A percentile compares a stretch with the other conserved stretches of the same genome.
Conservation (phyloP, 192 early-diverging fungal genomes). For the Rhizophagus sp. region DNA sequence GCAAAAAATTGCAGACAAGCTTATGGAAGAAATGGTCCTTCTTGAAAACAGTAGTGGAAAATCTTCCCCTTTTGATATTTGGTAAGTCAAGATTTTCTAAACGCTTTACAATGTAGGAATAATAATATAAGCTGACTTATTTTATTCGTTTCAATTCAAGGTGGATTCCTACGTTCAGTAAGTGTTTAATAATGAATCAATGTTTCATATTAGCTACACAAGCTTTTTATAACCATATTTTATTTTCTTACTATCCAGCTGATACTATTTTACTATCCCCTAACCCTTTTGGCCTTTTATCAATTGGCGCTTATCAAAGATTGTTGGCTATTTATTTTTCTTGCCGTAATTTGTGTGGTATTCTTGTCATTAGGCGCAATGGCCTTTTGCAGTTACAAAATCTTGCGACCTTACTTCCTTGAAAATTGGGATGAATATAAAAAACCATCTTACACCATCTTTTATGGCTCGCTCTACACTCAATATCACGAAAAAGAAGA, state of each 20-base stretch:
- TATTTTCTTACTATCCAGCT: not conserved
- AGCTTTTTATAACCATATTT: not conserved
- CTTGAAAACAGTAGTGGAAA: not conserved
- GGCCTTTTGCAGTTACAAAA: slow-evolving; percentile 5
- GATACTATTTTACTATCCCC: slow-evolving; percentile 17
- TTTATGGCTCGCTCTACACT: slow-evolving; percentile 14
- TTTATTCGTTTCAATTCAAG: not conserved
- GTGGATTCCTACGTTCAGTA: slow-evolving; percentile 24
- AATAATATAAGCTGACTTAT: not conserved
- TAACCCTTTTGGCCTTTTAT: slow-evolving; percentile 10
- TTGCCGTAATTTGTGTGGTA: slow-evolving; percentile 7
- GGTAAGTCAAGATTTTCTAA: not conserved
- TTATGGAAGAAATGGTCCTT: slow-evolving; percentile 2
- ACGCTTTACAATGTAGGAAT: not conserved
- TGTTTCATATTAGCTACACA: too few relatives aligned
- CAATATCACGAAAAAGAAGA: not conserved
- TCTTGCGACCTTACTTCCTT: not conserved
- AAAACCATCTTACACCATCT: not conserved
- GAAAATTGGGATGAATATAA: not conserved
- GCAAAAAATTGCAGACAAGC: not conserved
- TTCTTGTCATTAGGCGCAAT: slow-evolving; percentile 8
- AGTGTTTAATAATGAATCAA: not conserved
- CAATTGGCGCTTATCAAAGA: slow-evolving; percentile 8
- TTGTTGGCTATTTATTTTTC: slow-evolving; percentile 8
- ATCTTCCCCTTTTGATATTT: slow-evolving; percentile 1